These are phyloP conservation scores for Colletotrichum magnum DNA, from an alignment of 2,329 filamentous ascomycete genomes.

Conservation along the genomic window DNA sequence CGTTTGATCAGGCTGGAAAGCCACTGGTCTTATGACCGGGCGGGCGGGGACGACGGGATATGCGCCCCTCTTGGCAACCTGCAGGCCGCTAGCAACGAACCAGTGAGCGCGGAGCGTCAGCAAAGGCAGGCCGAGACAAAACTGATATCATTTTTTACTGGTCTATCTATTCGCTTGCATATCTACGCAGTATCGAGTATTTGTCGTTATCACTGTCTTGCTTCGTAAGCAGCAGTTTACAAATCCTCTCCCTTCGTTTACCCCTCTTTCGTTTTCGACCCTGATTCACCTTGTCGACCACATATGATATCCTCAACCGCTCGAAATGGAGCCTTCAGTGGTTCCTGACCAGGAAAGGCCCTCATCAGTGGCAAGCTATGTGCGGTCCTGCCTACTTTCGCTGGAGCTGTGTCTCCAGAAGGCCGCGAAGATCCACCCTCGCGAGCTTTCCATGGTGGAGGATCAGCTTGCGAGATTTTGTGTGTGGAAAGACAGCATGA, in stretches of 20 bases:
- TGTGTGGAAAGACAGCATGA: slow-evolving; percentile 37
- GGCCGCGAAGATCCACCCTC: slow-evolving; percentile 1
- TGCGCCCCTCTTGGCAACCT: neutral
- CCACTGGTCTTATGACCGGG: neutral
- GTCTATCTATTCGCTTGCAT: no score
- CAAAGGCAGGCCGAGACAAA: neutral
- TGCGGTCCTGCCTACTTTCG: neutral
- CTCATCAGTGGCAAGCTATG: neutral
- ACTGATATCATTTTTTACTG: no score
- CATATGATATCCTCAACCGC: no score
- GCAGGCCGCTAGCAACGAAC: neutral
- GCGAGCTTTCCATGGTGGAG: slow-evolving; percentile 35
- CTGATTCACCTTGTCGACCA: no score
- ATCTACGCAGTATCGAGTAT: no score
- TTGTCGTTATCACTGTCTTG: no score
- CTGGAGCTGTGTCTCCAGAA: neutral
- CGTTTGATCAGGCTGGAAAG: neutral
- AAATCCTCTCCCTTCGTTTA: no score
- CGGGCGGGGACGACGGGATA: neutral
- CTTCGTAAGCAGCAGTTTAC: no score
- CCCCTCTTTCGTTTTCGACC: no score
- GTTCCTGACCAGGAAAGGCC: neutral
- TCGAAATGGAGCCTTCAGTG: no score
- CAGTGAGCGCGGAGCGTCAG: neutral
- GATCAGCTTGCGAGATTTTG: slow-evolving; percentile 43